Percentiles rank a stretch among this genome's conserved stretches.
These are phyloP conservation scores for Lasiosphaeria ovina DNA, from an alignment of 495 filamentous ascomycete species.

Conservation along the genomic window DNA sequence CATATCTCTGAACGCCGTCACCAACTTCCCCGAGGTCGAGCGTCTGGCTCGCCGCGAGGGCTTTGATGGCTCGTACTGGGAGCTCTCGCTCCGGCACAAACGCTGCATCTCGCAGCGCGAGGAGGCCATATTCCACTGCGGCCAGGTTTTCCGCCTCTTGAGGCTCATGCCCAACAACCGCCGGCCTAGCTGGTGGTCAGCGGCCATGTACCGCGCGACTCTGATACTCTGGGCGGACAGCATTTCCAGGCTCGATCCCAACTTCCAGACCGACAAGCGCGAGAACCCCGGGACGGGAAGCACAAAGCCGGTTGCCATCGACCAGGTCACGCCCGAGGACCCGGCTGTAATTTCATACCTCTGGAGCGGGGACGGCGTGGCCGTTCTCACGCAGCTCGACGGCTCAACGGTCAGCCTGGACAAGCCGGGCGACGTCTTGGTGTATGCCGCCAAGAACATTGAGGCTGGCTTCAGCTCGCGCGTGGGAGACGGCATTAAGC, in stretches of 20 bases:
- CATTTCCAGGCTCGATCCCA: constrained; percentile 34
- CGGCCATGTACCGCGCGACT: constrained; percentile 51
- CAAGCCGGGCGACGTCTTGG: constrained; percentile 42
- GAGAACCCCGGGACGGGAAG: constrained; percentile 6
- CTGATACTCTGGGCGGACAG: constrained; percentile 51
- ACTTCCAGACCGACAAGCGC: constrained; percentile 31
- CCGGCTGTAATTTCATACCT: constrained; percentile 36
- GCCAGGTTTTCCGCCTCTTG: constrained; percentile 56
- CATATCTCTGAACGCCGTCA: constrained; percentile 58
- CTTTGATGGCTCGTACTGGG: constrained; percentile 47
- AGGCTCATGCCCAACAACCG: constrained; percentile 42
- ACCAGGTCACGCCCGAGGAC: constrained; percentile 40
- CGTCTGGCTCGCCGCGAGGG: constrained; percentile 53
- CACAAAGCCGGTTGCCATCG: constrained; percentile 32
- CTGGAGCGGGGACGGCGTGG: constrained; percentile 37
- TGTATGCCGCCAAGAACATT: constrained; percentile 43
- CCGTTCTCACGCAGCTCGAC: constrained; percentile 33
- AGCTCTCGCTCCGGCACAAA: constrained; percentile 46
- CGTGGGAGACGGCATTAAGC: constrained; percentile 46
- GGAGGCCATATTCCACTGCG: constrained; percentile 58
- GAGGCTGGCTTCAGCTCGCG: constrained; percentile 42
- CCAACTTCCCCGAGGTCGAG: constrained; percentile 60
- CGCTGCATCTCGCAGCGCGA: constrained; percentile 54
- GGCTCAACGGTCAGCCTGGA: constrained; percentile 33
- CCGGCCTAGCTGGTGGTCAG: constrained; percentile 54